Evolutionary conservation across 2,329 filamentous ascomycete genomes (phyloP).

Genomic region (Huntiella decipiens): DNA sequence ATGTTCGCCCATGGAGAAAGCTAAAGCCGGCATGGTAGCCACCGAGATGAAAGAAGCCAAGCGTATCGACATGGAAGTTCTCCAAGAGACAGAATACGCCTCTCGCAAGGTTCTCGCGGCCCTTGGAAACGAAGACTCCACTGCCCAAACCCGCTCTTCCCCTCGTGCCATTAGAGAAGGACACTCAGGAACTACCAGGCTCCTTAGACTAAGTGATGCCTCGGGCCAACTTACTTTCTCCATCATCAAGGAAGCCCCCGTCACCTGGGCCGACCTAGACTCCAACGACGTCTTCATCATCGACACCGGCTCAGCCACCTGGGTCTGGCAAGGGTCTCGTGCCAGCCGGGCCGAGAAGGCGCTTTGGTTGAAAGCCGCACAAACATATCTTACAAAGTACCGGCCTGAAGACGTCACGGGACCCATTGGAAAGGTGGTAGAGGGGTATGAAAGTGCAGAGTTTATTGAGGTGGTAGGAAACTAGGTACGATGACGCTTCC

Average conservation of each 20-base stretch:
- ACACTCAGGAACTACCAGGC: constrained; percentile 15
- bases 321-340: constrained; percentile 45
- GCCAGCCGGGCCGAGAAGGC: constrained; percentile 40
- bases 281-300: constrained; percentile 43
- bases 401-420: not conserved
- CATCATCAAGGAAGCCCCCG: constrained; percentile 32
- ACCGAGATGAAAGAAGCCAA: constrained; percentile 45
- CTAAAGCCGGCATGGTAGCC: constrained; percentile 47
- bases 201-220: constrained; percentile 41
- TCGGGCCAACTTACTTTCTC: constrained; percentile 37
- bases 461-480: constrained; percentile 28
- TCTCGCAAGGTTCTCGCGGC: constrained; percentile 35
- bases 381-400: constrained; percentile 29
- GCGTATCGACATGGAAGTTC: constrained; percentile 44
- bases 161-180: not conserved
- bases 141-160: not conserved
- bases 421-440: constrained; percentile 36
- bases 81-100: constrained; percentile 40
- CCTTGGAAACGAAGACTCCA: constrained; percentile 27
- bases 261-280: constrained; percentile 31
- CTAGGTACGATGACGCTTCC: constrained; percentile 26
- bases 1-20: constrained; percentile 50
- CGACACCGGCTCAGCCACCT: constrained; percentile 36
- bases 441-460: constrained; percentile 34
- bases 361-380: constrained; percentile 40